Conservation (phyloP, 805 yeast species). For the Hanseniaspora osmophila region DNA sequence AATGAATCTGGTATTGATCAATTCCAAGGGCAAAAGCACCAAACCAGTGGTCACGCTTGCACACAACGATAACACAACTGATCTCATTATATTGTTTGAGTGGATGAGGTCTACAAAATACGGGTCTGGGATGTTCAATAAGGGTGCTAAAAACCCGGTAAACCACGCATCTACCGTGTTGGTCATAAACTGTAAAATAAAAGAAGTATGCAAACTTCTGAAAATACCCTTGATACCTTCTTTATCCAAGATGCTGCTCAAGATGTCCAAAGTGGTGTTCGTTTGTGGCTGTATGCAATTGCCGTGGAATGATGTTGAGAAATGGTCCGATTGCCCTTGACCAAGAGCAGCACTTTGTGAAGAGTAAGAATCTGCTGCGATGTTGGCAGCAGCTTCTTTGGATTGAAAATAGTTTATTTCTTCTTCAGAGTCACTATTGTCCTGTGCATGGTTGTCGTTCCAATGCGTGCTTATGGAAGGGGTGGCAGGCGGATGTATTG, state of each 20-base stretch:
- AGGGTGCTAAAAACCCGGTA: constrained; percentile 73
- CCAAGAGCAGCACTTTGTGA: too few relatives aligned
- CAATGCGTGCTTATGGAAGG: too few relatives aligned
- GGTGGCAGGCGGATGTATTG: too few relatives aligned
- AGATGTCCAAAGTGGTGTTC: constrained; percentile 50
- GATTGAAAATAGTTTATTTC: constrained; percentile 14
- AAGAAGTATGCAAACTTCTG: constrained; percentile 67
- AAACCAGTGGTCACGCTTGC: constrained; percentile 65
- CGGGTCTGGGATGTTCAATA: constrained; percentile 77
- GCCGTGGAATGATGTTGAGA: neutral
- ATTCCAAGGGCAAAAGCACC: constrained; percentile 63
- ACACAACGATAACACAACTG: constrained; percentile 52
- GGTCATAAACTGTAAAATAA: constrained; percentile 58
- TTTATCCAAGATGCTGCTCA: constrained; percentile 46
- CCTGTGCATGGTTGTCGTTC: neutral
- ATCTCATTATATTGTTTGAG: constrained; percentile 57
- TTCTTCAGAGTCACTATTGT: constrained; percentile 11
- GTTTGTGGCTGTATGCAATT: constrained; percentile 39
- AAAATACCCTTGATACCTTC: constrained; percentile 63
- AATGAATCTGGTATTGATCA: constrained; percentile 65
- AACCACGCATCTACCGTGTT: constrained; percentile 83
- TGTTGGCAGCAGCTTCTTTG: neutral
- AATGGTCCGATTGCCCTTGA: too few relatives aligned
- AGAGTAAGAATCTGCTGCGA: too few relatives aligned
- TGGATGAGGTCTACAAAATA: constrained; percentile 69